Base-by-base conservation (phyloP, 495 filamentous ascomycete species). In the Trichoderma asperelloides region DNA sequence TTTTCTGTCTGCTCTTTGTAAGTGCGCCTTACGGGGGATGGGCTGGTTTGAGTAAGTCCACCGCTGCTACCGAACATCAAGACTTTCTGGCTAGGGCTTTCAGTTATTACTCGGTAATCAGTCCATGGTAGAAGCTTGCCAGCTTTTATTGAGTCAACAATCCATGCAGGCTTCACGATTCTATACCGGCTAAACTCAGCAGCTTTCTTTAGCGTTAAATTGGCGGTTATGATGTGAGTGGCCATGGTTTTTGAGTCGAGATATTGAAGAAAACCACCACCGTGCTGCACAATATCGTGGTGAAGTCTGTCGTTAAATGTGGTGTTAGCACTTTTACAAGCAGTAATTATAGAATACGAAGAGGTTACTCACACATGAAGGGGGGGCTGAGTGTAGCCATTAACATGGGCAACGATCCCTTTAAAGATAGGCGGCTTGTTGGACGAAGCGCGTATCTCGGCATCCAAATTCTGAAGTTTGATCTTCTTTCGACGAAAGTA, bases 91-190 rank as follows among this genome's bases (percentile, higher is more conserved):
- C 95, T 91, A 0, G 87, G 85, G 2, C 84, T 84, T 72, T 96
- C 91, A 69, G 96, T 91, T 18, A 96, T 78, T 21, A 96, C 86
- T 41, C 90, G 84, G 72, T 90, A 98, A 6, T 84, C 79, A 66
- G 89, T 83, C 95, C 95, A 98, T 2, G 93, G 89, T 62, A 97
- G 80, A 55, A 97, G 71, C 65, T 84, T 88, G 1, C 92, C 92
- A 6, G 88, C 90, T 62, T 86, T 81, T 66, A 98, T 84, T 73
- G 92, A 96, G 68, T 98, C 95, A 12, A 91, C 88, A 2, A 98
- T 84, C 95, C 95, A 98, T 64, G 93, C 89, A n/a, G 95, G 95
- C 76, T 93, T 96, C 69, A 97, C 95, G 28, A 98, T 91, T 37
- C 92, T 87, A 72, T 97, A 98, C 66, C 85, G 86, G 25, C 78